phyloP scores from a whole-genome alignment of 768 basidiomycete genomes.

The Suillus sp. region DNA sequence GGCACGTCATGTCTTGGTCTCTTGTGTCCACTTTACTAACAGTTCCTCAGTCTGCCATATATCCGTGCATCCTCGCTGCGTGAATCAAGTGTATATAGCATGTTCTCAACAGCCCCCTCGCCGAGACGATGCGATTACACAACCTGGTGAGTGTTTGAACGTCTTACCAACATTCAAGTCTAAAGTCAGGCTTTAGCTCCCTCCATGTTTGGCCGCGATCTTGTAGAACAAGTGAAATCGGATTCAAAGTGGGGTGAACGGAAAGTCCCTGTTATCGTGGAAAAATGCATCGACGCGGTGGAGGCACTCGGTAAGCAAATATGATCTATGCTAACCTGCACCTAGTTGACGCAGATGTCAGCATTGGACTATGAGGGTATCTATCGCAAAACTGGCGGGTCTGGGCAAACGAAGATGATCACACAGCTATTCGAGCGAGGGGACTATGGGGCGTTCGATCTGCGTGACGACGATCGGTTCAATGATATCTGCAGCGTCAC shows the following conservation, averaged over 20 bases:
- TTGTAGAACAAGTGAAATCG: constrained; percentile 78
- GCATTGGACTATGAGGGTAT: constrained; percentile 97
- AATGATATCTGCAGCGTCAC: constrained; percentile 98
- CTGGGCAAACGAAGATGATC: constrained; percentile 88
- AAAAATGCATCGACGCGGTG: constrained; percentile 95
- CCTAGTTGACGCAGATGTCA: constrained; percentile 29
- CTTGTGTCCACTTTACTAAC: constrained; percentile 12
- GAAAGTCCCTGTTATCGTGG: constrained; percentile 83
- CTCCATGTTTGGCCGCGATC: constrained; percentile 91
- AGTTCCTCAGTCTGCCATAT: constrained; percentile 68
- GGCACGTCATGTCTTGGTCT: constrained; percentile 51
- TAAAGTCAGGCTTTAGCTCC: constrained; percentile 49
- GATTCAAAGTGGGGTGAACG: constrained; percentile 63
- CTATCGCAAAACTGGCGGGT: constrained; percentile 96
- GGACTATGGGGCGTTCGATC: constrained; percentile 86
- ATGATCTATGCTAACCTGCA: neutral
- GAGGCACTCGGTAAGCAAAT: constrained; percentile 71
- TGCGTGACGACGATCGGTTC: constrained; percentile 84
- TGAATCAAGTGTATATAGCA: constrained; percentile 61
- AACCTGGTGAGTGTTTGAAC: constrained; percentile 18
- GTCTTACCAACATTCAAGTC: constrained; percentile 19
- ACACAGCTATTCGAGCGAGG: constrained; percentile 94
- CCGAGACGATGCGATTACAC: constrained; percentile 35
- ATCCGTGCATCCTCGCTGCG: constrained; percentile 87
- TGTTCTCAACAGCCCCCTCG: constrained; percentile 58